Conservation (phyloP, 208 protist species). For the Trypanosoma brucei region DNA sequence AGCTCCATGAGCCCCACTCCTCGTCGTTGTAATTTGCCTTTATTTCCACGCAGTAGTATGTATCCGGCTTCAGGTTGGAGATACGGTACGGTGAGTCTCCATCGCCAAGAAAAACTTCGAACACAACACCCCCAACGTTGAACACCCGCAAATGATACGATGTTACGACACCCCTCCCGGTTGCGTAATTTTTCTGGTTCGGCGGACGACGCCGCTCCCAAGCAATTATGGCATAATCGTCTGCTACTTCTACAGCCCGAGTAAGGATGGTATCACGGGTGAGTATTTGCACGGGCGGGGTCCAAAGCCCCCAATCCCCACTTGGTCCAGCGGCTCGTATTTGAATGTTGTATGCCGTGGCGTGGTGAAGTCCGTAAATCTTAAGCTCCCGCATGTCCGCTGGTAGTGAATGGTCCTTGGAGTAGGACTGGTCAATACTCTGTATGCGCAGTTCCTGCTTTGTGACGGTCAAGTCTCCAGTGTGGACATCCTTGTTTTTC, state of each 20-base stretch:
- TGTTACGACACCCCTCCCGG: constrained; percentile 78
- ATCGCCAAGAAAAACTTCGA: constrained; percentile 84
- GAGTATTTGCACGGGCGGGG: constrained; percentile 68
- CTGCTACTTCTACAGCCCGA: constrained; percentile 82
- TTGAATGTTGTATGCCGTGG: constrained; percentile 85
- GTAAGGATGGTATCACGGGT: constrained; percentile 85
- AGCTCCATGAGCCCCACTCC: constrained; percentile 90
- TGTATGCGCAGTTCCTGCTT: constrained; percentile 88
- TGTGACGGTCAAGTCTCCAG: constrained; percentile 79
- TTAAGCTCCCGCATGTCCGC: constrained; percentile 83
- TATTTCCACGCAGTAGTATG: constrained; percentile 88
- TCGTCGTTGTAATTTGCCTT: constrained; percentile 93
- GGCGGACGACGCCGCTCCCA: constrained; percentile 82
- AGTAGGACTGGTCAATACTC: constrained; percentile 71
- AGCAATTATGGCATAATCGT: constrained; percentile 81
- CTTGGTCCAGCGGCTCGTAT: constrained; percentile 78
- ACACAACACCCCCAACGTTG: constrained; percentile 62
- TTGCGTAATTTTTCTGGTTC: constrained; percentile 81
- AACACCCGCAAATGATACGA: constrained; percentile 89
- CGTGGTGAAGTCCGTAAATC: constrained; percentile 77
- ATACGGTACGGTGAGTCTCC: constrained; percentile 87
- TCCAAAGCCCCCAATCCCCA: constrained; percentile 88
- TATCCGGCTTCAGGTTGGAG: constrained; percentile 74
- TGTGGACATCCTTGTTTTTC: constrained; percentile 43
- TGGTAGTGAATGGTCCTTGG: constrained; percentile 77